phyloP scores from a whole-genome alignment of 108 stramenopile species.

The Asterionellopsis glacialis region DNA sequence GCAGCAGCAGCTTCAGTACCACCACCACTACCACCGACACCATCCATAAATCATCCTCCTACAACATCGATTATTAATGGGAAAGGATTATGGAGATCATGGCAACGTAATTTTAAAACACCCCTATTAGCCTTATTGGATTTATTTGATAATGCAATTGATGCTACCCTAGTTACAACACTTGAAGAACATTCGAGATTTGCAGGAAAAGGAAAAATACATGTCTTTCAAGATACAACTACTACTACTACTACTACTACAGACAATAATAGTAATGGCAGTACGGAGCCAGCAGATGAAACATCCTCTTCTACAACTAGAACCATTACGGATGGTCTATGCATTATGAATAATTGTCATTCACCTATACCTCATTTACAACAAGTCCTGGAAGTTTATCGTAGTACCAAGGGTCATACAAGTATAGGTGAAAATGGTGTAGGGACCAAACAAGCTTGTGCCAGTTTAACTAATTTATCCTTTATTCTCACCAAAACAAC shows the following conservation, averaged over 20 bases:
- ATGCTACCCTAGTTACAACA: conserved; percentile 33
- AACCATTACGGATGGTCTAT: conserved; percentile 26
- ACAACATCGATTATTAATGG: conserved; percentile 51
- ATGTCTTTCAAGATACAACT: neutral
- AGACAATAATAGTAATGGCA: too few relatives aligned
- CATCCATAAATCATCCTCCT: too few relatives aligned
- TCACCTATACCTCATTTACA: conserved; percentile 35
- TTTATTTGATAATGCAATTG: conserved; percentile 71
- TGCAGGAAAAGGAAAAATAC: neutral
- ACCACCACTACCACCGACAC: too few relatives aligned
- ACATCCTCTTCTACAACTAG: too few relatives aligned
- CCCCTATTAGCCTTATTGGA: conserved; percentile 52
- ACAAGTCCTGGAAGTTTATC: conserved; percentile 51
- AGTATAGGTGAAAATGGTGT: conserved; percentile 74
- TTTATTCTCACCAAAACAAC: conserved; percentile 31
- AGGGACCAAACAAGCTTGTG: conserved; percentile 74
- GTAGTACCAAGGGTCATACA: conserved; percentile 43
- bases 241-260: too few relatives aligned
- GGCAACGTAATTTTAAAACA: conserved; percentile 56
- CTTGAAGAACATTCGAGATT: too few relatives aligned
- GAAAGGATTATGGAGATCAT: conserved; percentile 57
- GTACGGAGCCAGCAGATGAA: too few relatives aligned
- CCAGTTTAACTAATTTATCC: conserved; percentile 34
- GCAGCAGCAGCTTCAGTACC: too few relatives aligned
- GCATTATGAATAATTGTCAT: conserved; percentile 47